Base-by-base conservation (phyloP, 345 rosid species). In the Atalantia buxifolia region DNA sequence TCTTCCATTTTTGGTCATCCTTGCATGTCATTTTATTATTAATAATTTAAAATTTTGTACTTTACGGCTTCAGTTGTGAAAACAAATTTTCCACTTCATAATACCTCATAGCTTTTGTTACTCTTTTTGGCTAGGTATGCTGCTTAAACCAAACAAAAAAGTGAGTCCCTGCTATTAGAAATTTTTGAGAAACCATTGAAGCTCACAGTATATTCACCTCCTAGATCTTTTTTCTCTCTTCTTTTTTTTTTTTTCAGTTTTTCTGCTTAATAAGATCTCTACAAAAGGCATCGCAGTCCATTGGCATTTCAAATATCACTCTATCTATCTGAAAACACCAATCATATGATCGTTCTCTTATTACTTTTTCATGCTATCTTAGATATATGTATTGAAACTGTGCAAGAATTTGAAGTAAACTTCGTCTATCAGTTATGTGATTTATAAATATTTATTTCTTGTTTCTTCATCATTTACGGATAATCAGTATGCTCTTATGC, bases 401-500 rank as follows among this genome's bases (percentile, higher is more conserved):
- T 30, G 9, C 21, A 12, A 19, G 27, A 42, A 14, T 5, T 35
- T 12, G 9, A 27, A 42, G 40, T 45, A 45, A 45, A 27, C 31
- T 63, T 38, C 30, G n/a, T 42, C 19, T 62, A 63, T 16, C 60
- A 25, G 19, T 30, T 5, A 9, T 59, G 66, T 16, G 40, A 40
- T 62, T 69, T 38, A 59, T 38, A 24, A 65, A 59, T 40, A 35
- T 73, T 60, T 73, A n/a, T 57, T 35, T 68, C 31, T 71, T 38
- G 35, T 24, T 27, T 55, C 35, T 27, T 13, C 2, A 33, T 50
- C 35, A 13, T 56, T 21, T 59, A 36, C 19, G 38, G 55, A 45
- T 69, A 28, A 48, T 79, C 3, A 38, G 16, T n/a, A 33, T 56
- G 63, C 68, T 78, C 85, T 74, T 83, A 69, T 70, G 53, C 66